A percentile compares a stretch with the other conserved stretches of the same genome.
phyloP scores from a whole-genome alignment of 2,329 filamentous ascomycete genomes.

The Stagonosporopsis cucurbitacearum region DNA sequence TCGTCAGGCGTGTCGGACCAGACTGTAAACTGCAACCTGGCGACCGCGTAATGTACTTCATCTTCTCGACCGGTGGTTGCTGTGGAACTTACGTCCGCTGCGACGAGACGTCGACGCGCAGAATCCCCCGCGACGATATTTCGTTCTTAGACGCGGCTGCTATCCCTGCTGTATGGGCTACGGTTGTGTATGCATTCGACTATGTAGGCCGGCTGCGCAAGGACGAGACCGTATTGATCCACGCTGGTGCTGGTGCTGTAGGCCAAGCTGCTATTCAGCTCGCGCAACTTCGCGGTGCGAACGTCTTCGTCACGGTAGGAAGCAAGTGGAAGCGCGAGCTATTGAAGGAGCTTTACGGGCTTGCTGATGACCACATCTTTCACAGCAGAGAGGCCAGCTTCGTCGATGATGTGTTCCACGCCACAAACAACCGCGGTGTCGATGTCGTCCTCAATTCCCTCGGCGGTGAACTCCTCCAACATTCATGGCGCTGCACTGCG shows the following conservation, averaged over 20 bases:
- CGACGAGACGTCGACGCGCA: too few relatives aligned
- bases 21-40: too few relatives aligned
- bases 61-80: too few relatives aligned
- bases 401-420: slow-evolving; percentile 24
- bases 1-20: too few relatives aligned
- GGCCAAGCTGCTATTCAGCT: slow-evolving; percentile 42
- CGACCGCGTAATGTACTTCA: too few relatives aligned
- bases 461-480: slow-evolving; percentile 29
- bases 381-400: slow-evolving; percentile 35
- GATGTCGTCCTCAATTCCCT: slow-evolving; percentile 46
- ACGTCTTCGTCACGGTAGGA: slow-evolving; percentile 35
- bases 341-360: slow-evolving; percentile 22
- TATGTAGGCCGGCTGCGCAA: too few relatives aligned
- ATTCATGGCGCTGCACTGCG: slow-evolving; percentile 56
- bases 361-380: slow-evolving; percentile 44
- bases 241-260: slow-evolving; percentile 35
- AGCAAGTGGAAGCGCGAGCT: slow-evolving; percentile 30
- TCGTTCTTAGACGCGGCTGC: too few relatives aligned
- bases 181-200: too few relatives aligned
- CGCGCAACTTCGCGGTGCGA: slow-evolving; percentile 31
- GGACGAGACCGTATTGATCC: slow-evolving; percentile 44
- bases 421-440: slow-evolving; percentile 41
- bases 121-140: too few relatives aligned
- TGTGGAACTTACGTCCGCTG: too few relatives aligned
- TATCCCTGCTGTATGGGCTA: too few relatives aligned